Evolutionary conservation across 1,284 basidiomycete species (phyloP), one percentile per base, ranked within the genome.

Genomic region (Anthracocystis setariae): DNA sequence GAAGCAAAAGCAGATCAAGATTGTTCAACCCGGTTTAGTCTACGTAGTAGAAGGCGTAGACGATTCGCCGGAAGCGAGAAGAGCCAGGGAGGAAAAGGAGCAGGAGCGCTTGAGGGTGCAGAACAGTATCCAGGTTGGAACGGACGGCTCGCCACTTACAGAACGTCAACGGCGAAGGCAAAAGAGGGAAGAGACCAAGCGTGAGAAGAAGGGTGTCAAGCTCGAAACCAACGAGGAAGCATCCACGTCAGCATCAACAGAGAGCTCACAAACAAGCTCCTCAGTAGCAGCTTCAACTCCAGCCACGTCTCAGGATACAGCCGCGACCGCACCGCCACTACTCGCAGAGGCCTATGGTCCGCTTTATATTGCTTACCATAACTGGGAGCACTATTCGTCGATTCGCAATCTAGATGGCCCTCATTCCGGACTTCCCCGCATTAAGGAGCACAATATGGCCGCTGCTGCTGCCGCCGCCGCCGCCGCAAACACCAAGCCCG

Each of bases 371-470:
- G 80, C 80, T 32, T 93, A 93, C 80, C 91, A 94, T 79, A 91
- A 92, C 76, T 94, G 91, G 92, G 92, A 94, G 79, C 93, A 94
- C 82, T 94, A 94, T 80, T 93, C 91, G n/a, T 92, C 91, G 20
- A 90, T 94, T 51, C 90, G 92, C 38, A 93, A 91, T 81, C 84
- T 93, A 32, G 86, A 86, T n/a, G 92, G 92, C 3, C 93, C 93
- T 0, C 92, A 94, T 77, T 85, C 87, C 0, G 93, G 92, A 7
- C 84, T 90, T 5, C 92, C 93, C 3, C 85, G 86, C 54, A 88
- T 93, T 12, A 82, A 85, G 45, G 91, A 92, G 81, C 53, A 49
- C 13, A 52, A n/a, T 15, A 47, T 68, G 13, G 35, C 56, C 12
- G 53, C 49, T 5, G 52, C 46, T 5, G 51, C 51, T 9, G 63